Base-by-base conservation (phyloP, 2,329 filamentous ascomycete species). In the Aspergillus ustus region DNA sequence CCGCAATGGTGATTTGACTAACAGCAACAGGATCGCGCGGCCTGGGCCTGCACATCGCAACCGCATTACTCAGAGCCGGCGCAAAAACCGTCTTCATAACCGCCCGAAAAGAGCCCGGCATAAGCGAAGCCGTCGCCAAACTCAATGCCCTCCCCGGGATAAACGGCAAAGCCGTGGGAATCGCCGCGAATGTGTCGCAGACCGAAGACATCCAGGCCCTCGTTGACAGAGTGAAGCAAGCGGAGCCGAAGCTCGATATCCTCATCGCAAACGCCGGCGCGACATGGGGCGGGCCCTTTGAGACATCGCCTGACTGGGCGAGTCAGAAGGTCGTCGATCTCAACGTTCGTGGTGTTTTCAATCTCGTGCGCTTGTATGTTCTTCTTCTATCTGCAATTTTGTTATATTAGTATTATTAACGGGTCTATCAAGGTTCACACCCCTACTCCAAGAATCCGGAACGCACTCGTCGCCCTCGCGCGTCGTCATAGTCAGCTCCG, bases 201-300 rank as follows among this genome's bases (percentile, higher is more conserved):
- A 63, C 61, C 7, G 51, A 58, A 7, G 61, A 60, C 2, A 63
- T 63, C 58, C 43, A 63, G 20, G 25, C 34, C 1, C 54, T 61
- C 7, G 61, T 59, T 25, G 29, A 54, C 17, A 15, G 61, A 13
- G 54, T 63, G 25, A 43, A 59, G 34, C 1, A 34, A 3, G 17
- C 29, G 31, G 58, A 61, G 25, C 20, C 50, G 11, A 50, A 56
- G 51, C 54, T 63, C 2, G 58, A 63, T 20, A 63, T 63, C 17
- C 58, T 63, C 3, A 22, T 63, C 20, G 61, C 61, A 2, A 63
- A 63, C 17, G 61, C 61, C 2, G 61, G 61, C 11, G 61, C 61
- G 9, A 61, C 61, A 7, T 63, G 61, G 61, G 61, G 61, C 1
- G 61, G 58, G 5, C 61, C 61, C n/a, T 63, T 63, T 17, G 61